These are phyloP conservation scores for Pleurotus ostreatus DNA, from an alignment of 768 basidiomycete genomes.

Conservation along the genomic window DNA sequence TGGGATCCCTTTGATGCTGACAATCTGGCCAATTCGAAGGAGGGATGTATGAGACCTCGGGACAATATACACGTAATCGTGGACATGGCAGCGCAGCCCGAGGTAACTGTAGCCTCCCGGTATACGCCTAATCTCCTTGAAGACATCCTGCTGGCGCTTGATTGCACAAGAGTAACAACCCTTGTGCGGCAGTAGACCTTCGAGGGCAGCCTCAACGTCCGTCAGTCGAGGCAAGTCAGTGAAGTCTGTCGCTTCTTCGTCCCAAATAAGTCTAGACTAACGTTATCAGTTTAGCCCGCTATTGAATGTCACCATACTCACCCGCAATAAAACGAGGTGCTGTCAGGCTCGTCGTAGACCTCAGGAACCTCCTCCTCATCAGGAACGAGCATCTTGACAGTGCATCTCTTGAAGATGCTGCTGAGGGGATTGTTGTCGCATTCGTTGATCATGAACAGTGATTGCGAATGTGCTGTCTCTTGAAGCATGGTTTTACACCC, in stretches of 20 bases:
- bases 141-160: constrained; percentile 20
- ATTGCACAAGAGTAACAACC: constrained; percentile 52
- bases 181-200: constrained; percentile 22
- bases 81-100: constrained; percentile 46
- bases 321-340: constrained; percentile 56
- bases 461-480: constrained; percentile 60
- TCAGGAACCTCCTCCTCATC: constrained; percentile 47
- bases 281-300: background rate
- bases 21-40: constrained; percentile 56
- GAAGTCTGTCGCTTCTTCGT: constrained; percentile 43
- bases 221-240: constrained; percentile 36
- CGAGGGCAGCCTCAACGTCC: constrained; percentile 22
- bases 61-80: constrained; percentile 61
- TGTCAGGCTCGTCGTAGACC: constrained; percentile 24
- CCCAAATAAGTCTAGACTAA: constrained; percentile 43
- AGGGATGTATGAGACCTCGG: constrained; percentile 23
- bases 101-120: constrained; percentile 31
- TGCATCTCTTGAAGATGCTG: constrained; percentile 56
- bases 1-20: constrained; percentile 26
- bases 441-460: constrained; percentile 48
- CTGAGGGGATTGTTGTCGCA: constrained; percentile 55
- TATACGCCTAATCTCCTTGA: constrained; percentile 20
- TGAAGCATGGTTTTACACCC: constrained; percentile 64
- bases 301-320: constrained; percentile 22
- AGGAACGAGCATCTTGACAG: constrained; percentile 36